Evolutionary conservation across 371 early-diverging fungal species (phyloP).

Genomic region (Mucor piriformis): DNA sequence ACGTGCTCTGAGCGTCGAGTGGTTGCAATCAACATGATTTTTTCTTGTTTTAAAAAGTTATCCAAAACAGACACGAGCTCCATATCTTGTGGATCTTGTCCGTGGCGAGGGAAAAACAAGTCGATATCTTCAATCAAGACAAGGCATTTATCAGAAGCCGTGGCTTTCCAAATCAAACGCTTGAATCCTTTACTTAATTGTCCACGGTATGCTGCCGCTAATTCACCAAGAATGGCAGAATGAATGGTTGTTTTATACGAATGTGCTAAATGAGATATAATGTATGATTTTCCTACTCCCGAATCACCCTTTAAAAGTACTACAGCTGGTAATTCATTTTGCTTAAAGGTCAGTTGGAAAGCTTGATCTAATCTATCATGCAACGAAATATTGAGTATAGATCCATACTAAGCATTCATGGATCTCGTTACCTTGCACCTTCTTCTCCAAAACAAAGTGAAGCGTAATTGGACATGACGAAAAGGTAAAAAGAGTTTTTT

Average conservation of each 20-base stretch:
- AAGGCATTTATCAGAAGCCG: conserved; percentile 9
- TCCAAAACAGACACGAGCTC: conserved; percentile 2
- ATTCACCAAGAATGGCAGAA: conserved; percentile 30
- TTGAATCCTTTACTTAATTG: conserved; percentile 44
- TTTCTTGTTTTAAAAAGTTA: background rate
- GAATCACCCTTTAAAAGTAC: conserved; percentile 45
- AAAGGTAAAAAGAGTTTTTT: background rate
- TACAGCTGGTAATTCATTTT: conserved; percentile 11
- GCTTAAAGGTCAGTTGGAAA: conserved; percentile 33
- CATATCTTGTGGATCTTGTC: conserved; percentile 26
- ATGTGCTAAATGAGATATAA: conserved; percentile 28
- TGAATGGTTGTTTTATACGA: conserved; percentile 27
- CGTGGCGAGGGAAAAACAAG: conserved; percentile 51
- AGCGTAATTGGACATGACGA: background rate
- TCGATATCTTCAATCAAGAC: conserved; percentile 64
- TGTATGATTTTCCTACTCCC: conserved; percentile 48
- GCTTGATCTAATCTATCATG: conserved; percentile 37
- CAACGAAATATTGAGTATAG: background rate
- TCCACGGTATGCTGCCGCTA: conserved; percentile 43
- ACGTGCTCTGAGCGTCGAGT: conserved; percentile 14
- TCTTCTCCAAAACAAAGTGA: conserved; percentile 46
- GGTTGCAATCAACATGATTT: conserved; percentile 11
- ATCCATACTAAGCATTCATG: background rate
- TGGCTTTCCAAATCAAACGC: conserved; percentile 29
- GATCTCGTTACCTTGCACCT: conserved; percentile 37